Base-by-base conservation (phyloP, 1,284 basidiomycete genomes). In the Cerioporus squamosus region DNA sequence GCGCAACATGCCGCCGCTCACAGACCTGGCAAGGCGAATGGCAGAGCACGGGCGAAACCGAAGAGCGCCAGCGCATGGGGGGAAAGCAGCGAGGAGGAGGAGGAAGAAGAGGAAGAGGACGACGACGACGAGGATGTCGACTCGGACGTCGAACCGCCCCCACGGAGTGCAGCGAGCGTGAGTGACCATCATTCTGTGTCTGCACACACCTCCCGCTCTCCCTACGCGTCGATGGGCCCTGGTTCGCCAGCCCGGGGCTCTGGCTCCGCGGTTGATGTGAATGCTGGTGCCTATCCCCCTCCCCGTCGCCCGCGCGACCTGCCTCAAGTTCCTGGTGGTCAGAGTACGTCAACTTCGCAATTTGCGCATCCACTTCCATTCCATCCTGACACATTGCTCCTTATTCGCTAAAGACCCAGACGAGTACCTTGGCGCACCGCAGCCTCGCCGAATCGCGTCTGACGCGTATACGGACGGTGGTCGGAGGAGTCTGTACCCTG, bases 31-130 rank as follows among this genome's bases (percentile, higher is more conserved):
- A 79, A 88, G 62, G 75, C 79, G n/a, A 86, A 85, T 63, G 86
- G 86, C 18, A 85, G 81, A 66, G 74, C 77, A 55, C 83, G 81
- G 70, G 74, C 76, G 58, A 78, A 74, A 67, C 67, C 74, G 36
- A 76, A 74, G 50, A 75, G 70, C 58, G 69, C 65, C n/a, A 81
- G 81, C 20, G 83, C 79, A n/a, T 91, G 89, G 89, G 83, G 82
- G 57, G 87, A 88, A 66, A 91, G 88, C 60, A 88, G 86, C 62
- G 90, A 91, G 10, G 91, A 92, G 65, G 90, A 92, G 24, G 89
- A 91, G 2, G 90, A 92, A 12, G 91, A 93, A 5, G 91, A 92
- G 18, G 81, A 86, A 10, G 90, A 93, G 0, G 61, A 55, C 5
- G 54, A 58, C 42, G 57, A 58, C 12, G 91, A 91, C 0, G 88